Conservation (phyloP, 164 flowering plant genomes). For the Paratinospora sagittata region DNA sequence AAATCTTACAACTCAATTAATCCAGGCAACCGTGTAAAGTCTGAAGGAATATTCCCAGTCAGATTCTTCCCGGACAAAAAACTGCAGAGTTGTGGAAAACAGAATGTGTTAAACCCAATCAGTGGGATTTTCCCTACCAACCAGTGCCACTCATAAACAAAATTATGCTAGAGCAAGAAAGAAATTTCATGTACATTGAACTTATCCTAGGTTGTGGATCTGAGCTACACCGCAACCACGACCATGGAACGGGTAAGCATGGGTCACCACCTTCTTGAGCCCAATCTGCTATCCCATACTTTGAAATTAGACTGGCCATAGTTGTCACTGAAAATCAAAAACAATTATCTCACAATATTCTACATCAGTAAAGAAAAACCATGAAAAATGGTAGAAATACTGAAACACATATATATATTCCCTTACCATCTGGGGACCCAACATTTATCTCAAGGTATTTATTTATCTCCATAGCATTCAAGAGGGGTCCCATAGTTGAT, state of each 20-base stretch:
- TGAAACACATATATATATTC: constrained; percentile 4
- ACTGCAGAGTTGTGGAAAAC: constrained; percentile 32
- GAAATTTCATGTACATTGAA: constrained; percentile 42
- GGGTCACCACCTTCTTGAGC: constrained; percentile 96
- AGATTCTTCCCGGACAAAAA: constrained; percentile 63
- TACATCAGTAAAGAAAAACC: background rate
- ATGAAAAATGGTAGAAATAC: background rate
- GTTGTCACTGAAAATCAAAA: constrained; percentile 43
- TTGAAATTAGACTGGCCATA: constrained; percentile 41
- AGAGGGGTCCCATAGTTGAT: constrained; percentile 81
- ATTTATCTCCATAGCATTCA: constrained; percentile 95
- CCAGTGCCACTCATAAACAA: background rate
- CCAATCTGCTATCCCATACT: constrained; percentile 59
- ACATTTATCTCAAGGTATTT: constrained; percentile 65
- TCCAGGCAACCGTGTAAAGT: constrained; percentile 57
- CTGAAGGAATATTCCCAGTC: constrained; percentile 75
- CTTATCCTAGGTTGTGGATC: constrained; percentile 69
- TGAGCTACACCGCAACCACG: constrained; percentile 79
- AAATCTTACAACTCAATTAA: constrained; percentile 75
- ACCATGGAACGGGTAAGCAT: constrained; percentile 87
- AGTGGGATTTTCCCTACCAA: background rate
- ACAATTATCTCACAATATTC: constrained; percentile 17
- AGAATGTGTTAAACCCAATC: background rate
- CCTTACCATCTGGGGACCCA: constrained; percentile 80
- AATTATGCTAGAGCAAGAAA: background rate